Percentiles rank a stretch among this genome's conserved stretches.
phyloP scores from a whole-genome alignment of 2,329 filamentous ascomycete species.

The Fusarium tupiense region DNA sequence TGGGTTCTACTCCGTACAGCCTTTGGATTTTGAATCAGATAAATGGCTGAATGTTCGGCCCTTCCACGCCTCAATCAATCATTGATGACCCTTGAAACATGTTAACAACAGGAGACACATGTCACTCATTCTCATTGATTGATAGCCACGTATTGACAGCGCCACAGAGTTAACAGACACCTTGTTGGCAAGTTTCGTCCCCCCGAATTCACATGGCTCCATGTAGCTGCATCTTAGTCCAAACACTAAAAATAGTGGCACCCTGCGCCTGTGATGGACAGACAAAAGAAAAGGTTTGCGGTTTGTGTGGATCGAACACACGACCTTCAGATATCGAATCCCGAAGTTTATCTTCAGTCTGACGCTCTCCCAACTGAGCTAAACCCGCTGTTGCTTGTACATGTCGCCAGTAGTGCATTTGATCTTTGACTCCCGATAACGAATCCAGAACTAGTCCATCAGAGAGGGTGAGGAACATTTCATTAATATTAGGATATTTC shows the following conservation, averaged over 20 bases:
- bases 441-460: not conserved
- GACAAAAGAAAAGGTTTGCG: constrained; percentile 32
- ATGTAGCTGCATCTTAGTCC: not conserved
- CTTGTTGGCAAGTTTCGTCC: not conserved
- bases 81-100: not conserved
- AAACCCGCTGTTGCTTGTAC: constrained; percentile 38
- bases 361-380: constrained; percentile 47
- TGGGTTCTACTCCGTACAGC: not conserved
- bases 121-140: not conserved
- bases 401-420: accelerated
- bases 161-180: not conserved
- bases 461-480: not conserved
- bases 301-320: constrained; percentile 47
- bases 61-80: not conserved
- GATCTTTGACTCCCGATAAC: accelerated
- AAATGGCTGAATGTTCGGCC: not conserved
- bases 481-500: not conserved
- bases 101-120: too few species aligned
- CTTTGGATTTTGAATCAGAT: not conserved
- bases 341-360: constrained; percentile 39
- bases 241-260: not conserved
- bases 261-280: too few species aligned
- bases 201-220: not conserved
- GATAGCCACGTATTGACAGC: not conserved
- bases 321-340: constrained; percentile 44